Conservation (phyloP, 805 yeast genomes). For the Hanseniaspora mollemarum region DNA sequence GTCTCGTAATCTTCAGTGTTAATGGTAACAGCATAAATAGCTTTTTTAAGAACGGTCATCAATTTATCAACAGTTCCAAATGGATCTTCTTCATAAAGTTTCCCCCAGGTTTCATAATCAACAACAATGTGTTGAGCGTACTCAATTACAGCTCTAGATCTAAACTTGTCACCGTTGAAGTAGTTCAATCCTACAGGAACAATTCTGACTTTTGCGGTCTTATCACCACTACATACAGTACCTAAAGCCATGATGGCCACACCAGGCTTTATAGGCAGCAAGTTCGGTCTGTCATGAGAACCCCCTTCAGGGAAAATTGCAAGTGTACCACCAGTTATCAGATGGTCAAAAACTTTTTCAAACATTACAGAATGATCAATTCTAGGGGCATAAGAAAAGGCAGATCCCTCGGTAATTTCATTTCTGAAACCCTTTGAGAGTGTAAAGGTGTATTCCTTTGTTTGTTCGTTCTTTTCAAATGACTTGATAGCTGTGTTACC, state of each 20-base stretch:
- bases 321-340: conserved; percentile 66
- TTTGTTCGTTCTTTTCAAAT: conserved; percentile 36
- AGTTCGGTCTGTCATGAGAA: conserved; percentile 85
- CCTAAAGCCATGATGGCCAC: conserved; percentile 98
- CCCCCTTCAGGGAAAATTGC: conserved; percentile 99
- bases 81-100: conserved; percentile 52
- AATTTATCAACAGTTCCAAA: conserved; percentile 64
- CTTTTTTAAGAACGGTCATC: conserved; percentile 57
- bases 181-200: conserved; percentile 98
- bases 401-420: conserved; percentile 54
- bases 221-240: conserved; percentile 61
- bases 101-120: conserved; percentile 45
- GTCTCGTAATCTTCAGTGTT: conserved; percentile 84
- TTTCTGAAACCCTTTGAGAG: conserved; percentile 49
- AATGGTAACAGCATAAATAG: conserved; percentile 74
- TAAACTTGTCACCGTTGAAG: conserved; percentile 88
- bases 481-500: conserved; percentile 65
- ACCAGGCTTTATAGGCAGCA: conserved; percentile 90
- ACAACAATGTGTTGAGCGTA: conserved; percentile 82
- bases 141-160: conserved; percentile 91
- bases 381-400: conserved; percentile 63
- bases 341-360: conserved; percentile 70
- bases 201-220: conserved; percentile 65
- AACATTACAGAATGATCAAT: conserved; percentile 81
- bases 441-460: conserved; percentile 37